Evolutionary conservation across 345 rosid genomes (phyloP).

Genomic region (Euphorbia pulcherrima): DNA sequence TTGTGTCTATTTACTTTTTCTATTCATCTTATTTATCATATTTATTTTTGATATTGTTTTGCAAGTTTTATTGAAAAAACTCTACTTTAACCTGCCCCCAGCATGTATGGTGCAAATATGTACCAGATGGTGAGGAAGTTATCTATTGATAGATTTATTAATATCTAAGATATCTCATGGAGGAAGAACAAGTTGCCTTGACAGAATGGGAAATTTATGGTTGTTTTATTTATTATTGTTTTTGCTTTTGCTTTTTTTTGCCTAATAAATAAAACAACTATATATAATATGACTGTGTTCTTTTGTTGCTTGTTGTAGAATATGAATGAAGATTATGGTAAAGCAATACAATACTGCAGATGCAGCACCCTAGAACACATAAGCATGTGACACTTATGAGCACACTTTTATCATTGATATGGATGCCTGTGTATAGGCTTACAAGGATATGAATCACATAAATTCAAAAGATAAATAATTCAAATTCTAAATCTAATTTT

Average conservation of each 20-base stretch:
- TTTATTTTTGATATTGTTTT: not conserved
- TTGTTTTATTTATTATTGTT: not conserved
- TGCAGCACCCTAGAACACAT: no score
- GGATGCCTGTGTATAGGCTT: no score
- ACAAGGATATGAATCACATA: no score
- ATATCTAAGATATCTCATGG: not conserved
- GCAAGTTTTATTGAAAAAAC: constrained; percentile 1
- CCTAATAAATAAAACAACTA: not conserved
- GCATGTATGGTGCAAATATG: not conserved
- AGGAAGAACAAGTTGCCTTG: not conserved
- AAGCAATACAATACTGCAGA: no score
- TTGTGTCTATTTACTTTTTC: constrained; percentile 20
- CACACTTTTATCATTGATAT: no score
- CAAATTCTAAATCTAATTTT: no score
- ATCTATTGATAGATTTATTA: not conserved
- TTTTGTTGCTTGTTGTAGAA: no score
- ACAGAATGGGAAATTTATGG: not conserved
- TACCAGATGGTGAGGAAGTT: not conserved
- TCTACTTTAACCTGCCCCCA: not conserved
- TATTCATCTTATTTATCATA: not conserved
- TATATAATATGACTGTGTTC: not conserved
- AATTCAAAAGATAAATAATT: no score
- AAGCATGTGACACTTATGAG: no score
- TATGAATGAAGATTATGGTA: no score
- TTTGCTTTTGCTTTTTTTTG: not conserved